A percentile compares a stretch with the other conserved stretches of the same genome.
These are phyloP conservation scores for Debaryomyces hansenii DNA, from an alignment of 805 yeast genomes.

Conservation along the genomic window DNA sequence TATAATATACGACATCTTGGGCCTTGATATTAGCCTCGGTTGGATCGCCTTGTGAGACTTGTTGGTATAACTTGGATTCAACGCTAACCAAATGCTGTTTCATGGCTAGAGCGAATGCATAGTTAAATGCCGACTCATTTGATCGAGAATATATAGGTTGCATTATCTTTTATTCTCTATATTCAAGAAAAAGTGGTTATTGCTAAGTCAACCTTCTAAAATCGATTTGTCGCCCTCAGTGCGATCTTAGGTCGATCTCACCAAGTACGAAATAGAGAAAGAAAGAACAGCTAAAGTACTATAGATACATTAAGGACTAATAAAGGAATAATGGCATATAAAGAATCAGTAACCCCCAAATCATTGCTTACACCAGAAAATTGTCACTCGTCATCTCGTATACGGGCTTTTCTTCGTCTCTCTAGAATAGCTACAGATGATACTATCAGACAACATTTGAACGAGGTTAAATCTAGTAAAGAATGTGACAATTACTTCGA, in stretches of 20 bases:
- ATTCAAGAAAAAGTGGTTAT: too few relatives aligned
- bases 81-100: conserved; percentile 17
- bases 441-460: conserved; percentile 36
- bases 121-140: conserved; percentile 15
- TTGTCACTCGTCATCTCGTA: conserved; percentile 32
- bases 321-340: not conserved
- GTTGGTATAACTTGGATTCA: conserved; percentile 5
- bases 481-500: conserved; percentile 30
- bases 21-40: conserved; percentile 17
- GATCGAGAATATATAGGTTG: conserved; percentile 8
- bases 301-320: not conserved
- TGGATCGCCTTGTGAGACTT: conserved; percentile 9
- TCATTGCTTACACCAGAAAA: conserved; percentile 22
- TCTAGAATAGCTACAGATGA: conserved; percentile 44
- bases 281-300: not conserved
- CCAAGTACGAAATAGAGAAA: not conserved
- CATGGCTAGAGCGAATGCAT: conserved; percentile 27
- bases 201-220: too few relatives aligned
- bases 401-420: conserved; percentile 37
- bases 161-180: conserved; percentile 4
- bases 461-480: conserved; percentile 19
- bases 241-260: not conserved
- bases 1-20: conserved; percentile 18
- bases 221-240: not conserved
- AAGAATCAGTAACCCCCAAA: not conserved